Conservation (phyloP, 2,329 filamentous ascomycete genomes). For the Parastagonospora avenae region DNA sequence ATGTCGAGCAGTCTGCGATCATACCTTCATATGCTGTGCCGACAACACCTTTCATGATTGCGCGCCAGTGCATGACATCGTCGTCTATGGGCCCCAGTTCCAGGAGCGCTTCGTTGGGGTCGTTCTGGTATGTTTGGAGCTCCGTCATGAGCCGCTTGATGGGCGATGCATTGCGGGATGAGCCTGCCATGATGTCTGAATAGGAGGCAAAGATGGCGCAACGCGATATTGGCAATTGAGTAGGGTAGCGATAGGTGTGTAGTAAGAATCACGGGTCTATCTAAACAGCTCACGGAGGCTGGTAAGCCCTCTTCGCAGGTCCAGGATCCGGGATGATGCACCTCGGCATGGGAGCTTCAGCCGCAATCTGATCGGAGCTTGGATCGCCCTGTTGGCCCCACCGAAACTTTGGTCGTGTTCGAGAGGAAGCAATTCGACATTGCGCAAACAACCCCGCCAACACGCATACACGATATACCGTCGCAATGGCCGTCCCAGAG, state of each 20-base stretch:
- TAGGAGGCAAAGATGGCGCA: background rate
- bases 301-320: constrained; percentile 10
- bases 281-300: constrained; percentile 1
- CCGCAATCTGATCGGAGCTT: constrained; percentile 24
- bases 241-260: background rate
- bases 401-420: constrained; percentile 29
- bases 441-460: constrained; percentile 1
- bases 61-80: constrained; percentile 64
- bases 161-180: constrained; percentile 45
- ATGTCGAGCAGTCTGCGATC: background rate
- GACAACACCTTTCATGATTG: constrained; percentile 63
- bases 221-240: background rate
- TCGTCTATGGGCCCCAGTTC: constrained; percentile 63
- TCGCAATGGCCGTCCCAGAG: constrained; percentile 34
- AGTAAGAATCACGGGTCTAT: background rate
- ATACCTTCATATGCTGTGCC: constrained; percentile 66
- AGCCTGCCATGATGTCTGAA: constrained; percentile 33
- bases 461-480: background rate
- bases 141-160: constrained; percentile 67
- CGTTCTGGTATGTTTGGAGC: constrained; percentile 61
- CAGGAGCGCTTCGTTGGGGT: constrained; percentile 62
- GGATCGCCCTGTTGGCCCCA: constrained; percentile 13
- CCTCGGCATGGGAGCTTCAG: constrained; percentile 27
- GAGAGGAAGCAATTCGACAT: background rate
- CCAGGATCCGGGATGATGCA: constrained; percentile 15